phyloP scores from a whole-genome alignment of 192 early-diverging fungal species.

The Blastocladiella britannica region DNA sequence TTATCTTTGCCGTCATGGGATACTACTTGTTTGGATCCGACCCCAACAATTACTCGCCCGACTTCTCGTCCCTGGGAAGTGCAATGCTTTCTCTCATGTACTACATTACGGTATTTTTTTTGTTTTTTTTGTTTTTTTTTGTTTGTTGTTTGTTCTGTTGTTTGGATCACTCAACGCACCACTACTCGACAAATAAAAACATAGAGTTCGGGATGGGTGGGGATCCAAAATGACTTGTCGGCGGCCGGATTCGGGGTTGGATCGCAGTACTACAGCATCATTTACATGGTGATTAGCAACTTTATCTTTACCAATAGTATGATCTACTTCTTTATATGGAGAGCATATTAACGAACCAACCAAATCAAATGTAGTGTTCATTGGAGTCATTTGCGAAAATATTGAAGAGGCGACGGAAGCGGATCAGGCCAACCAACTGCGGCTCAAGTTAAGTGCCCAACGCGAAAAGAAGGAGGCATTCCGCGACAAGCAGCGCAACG shows the following conservation, averaged over 20 bases:
- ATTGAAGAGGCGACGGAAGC: slow-evolving; percentile 20
- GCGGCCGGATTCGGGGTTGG: slow-evolving; percentile 11
- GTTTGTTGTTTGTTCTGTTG: no score
- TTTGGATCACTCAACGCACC: no score
- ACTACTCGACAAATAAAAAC: no score
- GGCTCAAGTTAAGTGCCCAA: slow-evolving; percentile 7
- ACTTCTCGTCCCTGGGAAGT: slow-evolving; percentile 10
- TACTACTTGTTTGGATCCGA: slow-evolving; percentile 21
- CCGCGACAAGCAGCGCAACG: slow-evolving; percentile 17
- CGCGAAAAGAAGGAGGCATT: slow-evolving; percentile 20
- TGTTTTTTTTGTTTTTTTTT: no score
- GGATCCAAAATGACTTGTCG: slow-evolving; percentile 14
- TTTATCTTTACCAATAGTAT: slow-evolving; percentile 21
- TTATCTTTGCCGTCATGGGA: slow-evolving; percentile 21
- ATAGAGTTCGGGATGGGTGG: slow-evolving; percentile 17
- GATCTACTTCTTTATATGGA: no score
- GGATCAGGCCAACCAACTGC: slow-evolving; percentile 10
- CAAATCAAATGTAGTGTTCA: slow-evolving; percentile 20
- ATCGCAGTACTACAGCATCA: slow-evolving; percentile 12
- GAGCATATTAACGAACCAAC: no score
- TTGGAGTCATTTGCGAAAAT: slow-evolving; percentile 26
- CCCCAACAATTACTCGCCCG: background rate
- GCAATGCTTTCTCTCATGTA: slow-evolving; percentile 4
- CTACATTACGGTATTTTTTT: slow-evolving; percentile 12
- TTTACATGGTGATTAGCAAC: slow-evolving; percentile 23